A percentile compares a stretch with the other conserved stretches of the same genome.
Evolutionary conservation across 352 stramenopile genomes (phyloP).

Genomic region (Saprolegnia parasitica): DNA sequence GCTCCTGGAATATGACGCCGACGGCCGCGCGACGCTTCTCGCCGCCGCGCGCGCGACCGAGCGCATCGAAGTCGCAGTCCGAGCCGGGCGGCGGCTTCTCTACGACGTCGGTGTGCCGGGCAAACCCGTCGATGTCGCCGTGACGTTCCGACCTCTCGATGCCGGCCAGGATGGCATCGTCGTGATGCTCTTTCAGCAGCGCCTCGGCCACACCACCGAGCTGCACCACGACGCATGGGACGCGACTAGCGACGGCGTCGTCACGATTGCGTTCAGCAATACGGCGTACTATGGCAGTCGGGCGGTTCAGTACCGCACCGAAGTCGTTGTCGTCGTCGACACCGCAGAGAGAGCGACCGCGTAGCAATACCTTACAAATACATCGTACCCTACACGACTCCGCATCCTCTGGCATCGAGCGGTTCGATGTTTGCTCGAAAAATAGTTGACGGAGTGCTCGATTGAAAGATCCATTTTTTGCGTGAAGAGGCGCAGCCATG

Average conservation of each 20-base stretch:
- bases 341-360: no score
- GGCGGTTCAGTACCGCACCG: not conserved
- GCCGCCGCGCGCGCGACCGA: not conserved
- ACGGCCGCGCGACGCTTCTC: slow-evolving; percentile 6
- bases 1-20: not conserved
- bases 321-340: not conserved
- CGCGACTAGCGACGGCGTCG: not conserved
- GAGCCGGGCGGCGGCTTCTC: not conserved
- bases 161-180: not conserved
- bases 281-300: not conserved
- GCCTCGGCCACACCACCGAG: not conserved
- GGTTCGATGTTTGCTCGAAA: no score
- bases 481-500: slow-evolving; percentile 33
- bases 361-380: no score
- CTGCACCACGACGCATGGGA: not conserved
- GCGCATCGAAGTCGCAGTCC: slow-evolving; percentile 6
- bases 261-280: not conserved
- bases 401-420: no score
- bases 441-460: not conserved
- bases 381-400: no score
- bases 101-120: slow-evolving; percentile 3
- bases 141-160: not conserved
- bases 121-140: not conserved
- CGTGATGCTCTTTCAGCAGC: not conserved
- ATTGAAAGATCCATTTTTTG: not conserved